phyloP scores from a whole-genome alignment of 75 land plant genomes.

The Gnetum montanum region DNA sequence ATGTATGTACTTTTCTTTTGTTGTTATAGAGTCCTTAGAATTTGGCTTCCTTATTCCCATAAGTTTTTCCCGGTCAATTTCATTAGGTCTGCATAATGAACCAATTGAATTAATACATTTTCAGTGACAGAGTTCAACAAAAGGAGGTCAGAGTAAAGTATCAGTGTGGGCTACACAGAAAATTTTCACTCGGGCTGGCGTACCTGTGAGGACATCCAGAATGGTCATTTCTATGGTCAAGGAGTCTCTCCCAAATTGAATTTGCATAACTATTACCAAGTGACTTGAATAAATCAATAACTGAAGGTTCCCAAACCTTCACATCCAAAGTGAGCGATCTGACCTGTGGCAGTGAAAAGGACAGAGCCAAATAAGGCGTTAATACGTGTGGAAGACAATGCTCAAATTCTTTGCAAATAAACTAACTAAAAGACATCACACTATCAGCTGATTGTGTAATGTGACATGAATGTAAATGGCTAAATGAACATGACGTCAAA shows the following conservation, averaged over 20 bases:
- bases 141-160: too few species aligned
- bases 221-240: slow-evolving; percentile 17
- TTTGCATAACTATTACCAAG: slow-evolving; percentile 81
- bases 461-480: too few species aligned
- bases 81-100: slow-evolving; percentile 24
- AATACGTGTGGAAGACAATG: neutral
- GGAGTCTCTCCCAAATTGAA: slow-evolving; percentile 81
- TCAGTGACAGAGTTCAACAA: slow-evolving; percentile 9
- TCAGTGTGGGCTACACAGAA: too few species aligned
- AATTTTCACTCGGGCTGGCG: too few species aligned
- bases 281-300: slow-evolving; percentile 58
- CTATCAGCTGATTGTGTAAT: too few species aligned
- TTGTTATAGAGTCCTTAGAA: slow-evolving; percentile 41
- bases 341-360: slow-evolving; percentile 55
- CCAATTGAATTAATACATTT: slow-evolving; percentile 7
- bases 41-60: slow-evolving; percentile 58
- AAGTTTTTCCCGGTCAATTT: too few species aligned
- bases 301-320: slow-evolving; percentile 85
- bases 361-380: neutral
- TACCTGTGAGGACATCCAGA: slow-evolving; percentile 9
- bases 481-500: too few species aligned
- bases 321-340: slow-evolving; percentile 90
- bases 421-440: too few species aligned
- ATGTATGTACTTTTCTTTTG: slow-evolving; percentile 83
- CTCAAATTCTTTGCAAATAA: slow-evolving; percentile 16